These are phyloP conservation scores for Globisporangium alternatum DNA, from an alignment of 352 stramenopile species.

Conservation along the genomic window DNA sequence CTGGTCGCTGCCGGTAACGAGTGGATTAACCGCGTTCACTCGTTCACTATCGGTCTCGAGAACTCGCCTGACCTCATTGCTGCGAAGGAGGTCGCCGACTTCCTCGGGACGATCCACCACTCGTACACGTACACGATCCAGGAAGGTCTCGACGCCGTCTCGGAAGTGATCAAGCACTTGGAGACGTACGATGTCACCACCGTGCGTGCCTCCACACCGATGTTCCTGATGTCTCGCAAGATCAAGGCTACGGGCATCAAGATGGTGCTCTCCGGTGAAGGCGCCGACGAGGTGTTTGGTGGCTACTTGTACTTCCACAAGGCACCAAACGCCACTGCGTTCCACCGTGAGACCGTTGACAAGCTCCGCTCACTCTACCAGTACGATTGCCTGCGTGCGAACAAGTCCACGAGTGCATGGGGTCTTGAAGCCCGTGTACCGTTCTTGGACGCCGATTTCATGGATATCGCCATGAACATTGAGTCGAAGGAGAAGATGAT, in stretches of 20 bases:
- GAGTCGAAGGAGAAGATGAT: conserved; percentile 98
- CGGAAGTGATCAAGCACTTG: conserved; percentile 96
- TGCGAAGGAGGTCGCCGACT: conserved; percentile 95
- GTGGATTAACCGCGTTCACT: conserved; percentile 95
- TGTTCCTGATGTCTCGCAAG: conserved; percentile 99
- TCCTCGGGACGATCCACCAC: conserved; percentile 98
- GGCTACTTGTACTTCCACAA: conserved; percentile 99
- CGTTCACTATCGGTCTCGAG: conserved; percentile 97
- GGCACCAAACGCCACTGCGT: conserved; percentile 90
- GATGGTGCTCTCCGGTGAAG: conserved; percentile 98
- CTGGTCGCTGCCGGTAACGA: conserved; percentile 70
- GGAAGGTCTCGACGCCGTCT: conserved; percentile 96
- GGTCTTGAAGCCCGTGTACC: conserved; percentile 97
- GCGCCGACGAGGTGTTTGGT: conserved; percentile 97
- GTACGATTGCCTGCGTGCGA: conserved; percentile 98
- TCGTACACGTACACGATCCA: conserved; percentile 99
- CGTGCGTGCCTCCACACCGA: conserved; percentile 97
- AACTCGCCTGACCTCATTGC: conserved; percentile 95
- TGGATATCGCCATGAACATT: conserved; percentile 98
- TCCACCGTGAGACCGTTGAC: conserved; percentile 93
- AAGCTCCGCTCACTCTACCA: conserved; percentile 97
- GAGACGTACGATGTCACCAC: conserved; percentile 99
- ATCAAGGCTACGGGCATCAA: conserved; percentile 99
- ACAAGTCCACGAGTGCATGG: conserved; percentile 98
- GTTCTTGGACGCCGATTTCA: conserved; percentile 98